Conservation (phyloP, 805 yeast genomes). For the Yarrowia osloensis region DNA sequence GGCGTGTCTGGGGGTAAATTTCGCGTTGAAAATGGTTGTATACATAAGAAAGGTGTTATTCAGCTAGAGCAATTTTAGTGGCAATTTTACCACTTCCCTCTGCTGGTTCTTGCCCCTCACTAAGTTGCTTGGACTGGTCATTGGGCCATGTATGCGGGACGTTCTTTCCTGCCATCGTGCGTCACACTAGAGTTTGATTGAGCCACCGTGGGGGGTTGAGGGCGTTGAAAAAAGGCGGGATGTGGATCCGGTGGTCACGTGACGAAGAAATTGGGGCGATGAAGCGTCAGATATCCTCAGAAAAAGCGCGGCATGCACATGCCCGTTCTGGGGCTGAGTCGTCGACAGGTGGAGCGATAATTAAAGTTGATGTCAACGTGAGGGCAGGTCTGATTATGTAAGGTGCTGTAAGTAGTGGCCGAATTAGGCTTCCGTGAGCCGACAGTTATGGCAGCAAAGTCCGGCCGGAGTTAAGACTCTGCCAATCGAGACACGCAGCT, state of each 20-base stretch:
- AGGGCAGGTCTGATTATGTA: conserved; percentile 3
- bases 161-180: background rate
- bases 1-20: background rate
- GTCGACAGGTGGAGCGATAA: background rate
- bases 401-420: background rate
- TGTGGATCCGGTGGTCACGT: background rate
- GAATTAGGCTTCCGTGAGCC: background rate
- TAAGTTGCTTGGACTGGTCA: background rate
- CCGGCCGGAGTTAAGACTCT: background rate
- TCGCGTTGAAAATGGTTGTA: background rate
- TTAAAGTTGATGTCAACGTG: background rate
- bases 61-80: too few species aligned
- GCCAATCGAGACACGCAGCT: background rate
- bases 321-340: background rate
- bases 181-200: background rate
- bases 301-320: too few species aligned
- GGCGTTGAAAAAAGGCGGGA: background rate
- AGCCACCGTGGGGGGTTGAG: background rate
- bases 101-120: too few species aligned
- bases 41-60: too few species aligned
- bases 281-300: too few species aligned
- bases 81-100: too few species aligned
- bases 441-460: background rate
- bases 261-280: too few species aligned
- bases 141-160: background rate